A percentile compares a stretch with the other conserved stretches of the same genome.
These are phyloP conservation scores for Ceratocystis eucalypticola DNA, from an alignment of 2,329 filamentous ascomycete genomes.

Conservation along the genomic window DNA sequence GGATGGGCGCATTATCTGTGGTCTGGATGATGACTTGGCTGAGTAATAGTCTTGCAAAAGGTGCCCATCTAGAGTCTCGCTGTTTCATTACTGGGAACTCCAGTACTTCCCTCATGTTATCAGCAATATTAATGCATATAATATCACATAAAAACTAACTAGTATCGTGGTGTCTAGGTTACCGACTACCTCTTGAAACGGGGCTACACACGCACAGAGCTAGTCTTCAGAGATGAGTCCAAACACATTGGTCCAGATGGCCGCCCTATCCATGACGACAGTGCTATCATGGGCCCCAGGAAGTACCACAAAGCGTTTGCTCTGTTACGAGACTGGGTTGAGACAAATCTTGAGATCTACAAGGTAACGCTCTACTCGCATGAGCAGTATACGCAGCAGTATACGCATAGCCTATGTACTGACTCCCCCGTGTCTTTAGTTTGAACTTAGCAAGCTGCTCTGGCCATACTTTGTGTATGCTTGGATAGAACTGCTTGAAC, in stretches of 20 bases:
- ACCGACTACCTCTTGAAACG: constrained; percentile 95
- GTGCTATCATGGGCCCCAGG: constrained; percentile 53
- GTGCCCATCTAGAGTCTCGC: neutral
- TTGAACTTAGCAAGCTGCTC: constrained; percentile 72
- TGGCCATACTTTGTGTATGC: constrained; percentile 96
- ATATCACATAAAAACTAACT: neutral
- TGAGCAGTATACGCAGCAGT: neutral
- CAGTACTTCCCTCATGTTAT: neutral
- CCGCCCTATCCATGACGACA: constrained; percentile 50
- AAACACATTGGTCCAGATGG: constrained; percentile 70
- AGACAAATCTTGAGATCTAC: constrained; percentile 86
- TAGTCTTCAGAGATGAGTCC: constrained; percentile 82
- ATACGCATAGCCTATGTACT: neutral
- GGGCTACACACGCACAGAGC: constrained; percentile 84
- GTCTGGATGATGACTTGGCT: neutral
- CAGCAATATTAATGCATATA: neutral
- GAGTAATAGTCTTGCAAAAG: neutral
- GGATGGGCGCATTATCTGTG: neutral
- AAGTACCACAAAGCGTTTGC: constrained; percentile 67
- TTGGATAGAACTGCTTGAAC: constrained; percentile 63
- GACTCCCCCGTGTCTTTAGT: constrained; percentile 34
- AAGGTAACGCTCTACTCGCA: constrained; percentile 44
- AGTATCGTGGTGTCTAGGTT: constrained; percentile 34
- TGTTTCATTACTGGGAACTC: neutral
- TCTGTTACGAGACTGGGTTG: constrained; percentile 67